Evolutionary conservation across 1,284 basidiomycete genomes (phyloP), one percentile per base, ranked within the genome.

Genomic region (Porogramme epimiltina): DNA sequence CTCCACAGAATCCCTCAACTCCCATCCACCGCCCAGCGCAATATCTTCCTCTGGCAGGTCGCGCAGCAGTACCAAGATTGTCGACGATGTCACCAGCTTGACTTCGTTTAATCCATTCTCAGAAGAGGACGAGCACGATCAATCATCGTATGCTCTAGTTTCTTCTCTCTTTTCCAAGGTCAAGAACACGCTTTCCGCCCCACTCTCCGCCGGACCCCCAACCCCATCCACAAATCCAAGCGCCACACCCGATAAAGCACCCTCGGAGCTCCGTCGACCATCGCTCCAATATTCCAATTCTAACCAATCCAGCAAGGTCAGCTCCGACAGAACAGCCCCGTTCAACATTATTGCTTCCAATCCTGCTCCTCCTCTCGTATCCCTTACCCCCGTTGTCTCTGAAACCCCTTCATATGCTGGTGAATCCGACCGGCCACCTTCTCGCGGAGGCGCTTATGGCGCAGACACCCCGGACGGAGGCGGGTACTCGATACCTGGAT

Each of bases 101-200:
- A 91, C 89, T 24, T 89, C 87, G 43, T 90, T 87, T 75, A 92
- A 92, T 66, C 89, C 90, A 13, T 92, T 92, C 74, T 84, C 86
- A 13, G 89, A 91, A 64, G 90, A 92, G 67, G 90, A 92, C 65
- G 90, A 91, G 68, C 81, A 88, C 64, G 90, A 91, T 60, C 85
- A 89, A 61, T 88, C 89, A 8, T 89, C 88, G 13, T 91, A 90
- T 65, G 84, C 87, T 2, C 75, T 91, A 51, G 86, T 91, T 53
- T 82, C 87, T 2, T 89, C 87, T 19, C 72, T 92, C 18, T 79
- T 92, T 49, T 89, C 85, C 33, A 82, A 83, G 59, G 79, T 92
- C 74, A 91, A 87, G 75, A 90, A 79, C 62, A 86, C 86, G 11
- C 75, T 91, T 20, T 75, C 85, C 33, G 79, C 80, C 0, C 87